These are phyloP conservation scores for Pseudomassariella vexata DNA, from an alignment of 2,329 filamentous ascomycete genomes.

Conservation along the genomic window DNA sequence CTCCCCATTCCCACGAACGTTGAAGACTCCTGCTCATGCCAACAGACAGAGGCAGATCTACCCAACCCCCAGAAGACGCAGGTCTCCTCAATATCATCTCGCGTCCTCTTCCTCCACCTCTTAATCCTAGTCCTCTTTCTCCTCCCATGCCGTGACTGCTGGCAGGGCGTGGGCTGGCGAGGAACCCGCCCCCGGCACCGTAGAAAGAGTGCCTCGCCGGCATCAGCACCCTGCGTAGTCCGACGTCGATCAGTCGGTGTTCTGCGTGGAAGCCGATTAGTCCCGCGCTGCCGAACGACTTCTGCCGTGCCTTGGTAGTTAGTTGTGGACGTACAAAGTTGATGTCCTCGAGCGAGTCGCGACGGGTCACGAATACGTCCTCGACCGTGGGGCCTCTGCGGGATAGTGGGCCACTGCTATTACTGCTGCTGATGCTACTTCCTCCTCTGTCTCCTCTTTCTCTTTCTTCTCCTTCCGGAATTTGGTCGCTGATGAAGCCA, in stretches of 20 bases:
- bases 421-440: too few species aligned
- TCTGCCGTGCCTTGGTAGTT: slow-evolving; percentile 1
- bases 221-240: slow-evolving; percentile 14
- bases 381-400: neutral
- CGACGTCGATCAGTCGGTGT: slow-evolving; percentile 16
- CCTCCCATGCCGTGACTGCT: slow-evolving; percentile 1
- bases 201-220: too few species aligned
- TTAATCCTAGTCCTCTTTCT: slow-evolving; percentile 1
- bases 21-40: neutral
- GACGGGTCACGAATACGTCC: neutral
- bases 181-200: slow-evolving; percentile 3
- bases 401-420: too few species aligned
- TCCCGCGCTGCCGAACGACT: slow-evolving; percentile 23
- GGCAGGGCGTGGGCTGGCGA: neutral
- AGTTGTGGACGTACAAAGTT: slow-evolving; percentile 4
- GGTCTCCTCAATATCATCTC: neutral
- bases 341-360: neutral
- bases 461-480: neutral
- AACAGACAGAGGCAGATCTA: too few species aligned
- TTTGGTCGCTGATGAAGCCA: too few species aligned
- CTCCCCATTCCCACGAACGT: neutral
- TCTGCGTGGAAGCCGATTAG: slow-evolving; percentile 23
- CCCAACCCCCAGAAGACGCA: neutral
- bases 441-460: slow-evolving; percentile 2
- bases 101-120: neutral